phyloP scores from a whole-genome alignment of 208 protist genomes.

The Leptomonas seymouri region DNA sequence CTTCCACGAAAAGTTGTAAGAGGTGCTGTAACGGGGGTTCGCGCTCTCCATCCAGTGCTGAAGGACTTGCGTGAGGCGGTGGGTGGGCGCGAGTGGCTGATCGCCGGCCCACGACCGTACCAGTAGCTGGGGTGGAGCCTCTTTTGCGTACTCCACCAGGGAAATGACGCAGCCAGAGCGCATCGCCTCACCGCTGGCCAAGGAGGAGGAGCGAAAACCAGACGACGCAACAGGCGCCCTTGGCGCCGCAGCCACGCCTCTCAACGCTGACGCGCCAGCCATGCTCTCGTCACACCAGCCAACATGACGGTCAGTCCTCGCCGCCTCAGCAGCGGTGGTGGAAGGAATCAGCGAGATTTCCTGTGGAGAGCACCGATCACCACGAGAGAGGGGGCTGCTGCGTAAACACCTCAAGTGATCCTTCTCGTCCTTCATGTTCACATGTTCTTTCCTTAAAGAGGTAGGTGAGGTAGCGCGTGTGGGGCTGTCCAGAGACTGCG shows the following conservation, averaged over 20 bases:
- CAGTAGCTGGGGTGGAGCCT: constrained; percentile 24
- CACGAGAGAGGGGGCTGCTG: background rate
- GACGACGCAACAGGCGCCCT: background rate
- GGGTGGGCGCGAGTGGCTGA: constrained; percentile 12
- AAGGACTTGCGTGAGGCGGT: constrained; percentile 36
- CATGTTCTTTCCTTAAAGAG: background rate
- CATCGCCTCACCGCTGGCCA: background rate
- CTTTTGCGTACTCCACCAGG: constrained; percentile 30
- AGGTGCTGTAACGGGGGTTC: constrained; percentile 35
- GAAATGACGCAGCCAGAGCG: constrained; percentile 28
- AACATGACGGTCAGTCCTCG: constrained; percentile 19
- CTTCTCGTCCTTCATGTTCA: background rate
- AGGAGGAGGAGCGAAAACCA: background rate
- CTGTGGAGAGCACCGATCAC: background rate
- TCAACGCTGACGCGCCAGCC: background rate
- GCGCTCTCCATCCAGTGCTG: constrained; percentile 30
- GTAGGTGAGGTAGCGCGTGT: background rate
- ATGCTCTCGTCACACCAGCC: constrained; percentile 23
- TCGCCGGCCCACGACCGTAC: constrained; percentile 24
- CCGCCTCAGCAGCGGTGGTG: background rate
- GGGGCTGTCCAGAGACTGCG: background rate
- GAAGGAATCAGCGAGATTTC: background rate
- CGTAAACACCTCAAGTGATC: background rate
- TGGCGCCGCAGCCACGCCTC: background rate
- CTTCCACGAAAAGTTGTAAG: constrained; percentile 84